Evolutionary conservation across 352 stramenopile species (phyloP), one percentile per base, ranked within the genome.

Genomic region (Thraustotheca clavata): DNA sequence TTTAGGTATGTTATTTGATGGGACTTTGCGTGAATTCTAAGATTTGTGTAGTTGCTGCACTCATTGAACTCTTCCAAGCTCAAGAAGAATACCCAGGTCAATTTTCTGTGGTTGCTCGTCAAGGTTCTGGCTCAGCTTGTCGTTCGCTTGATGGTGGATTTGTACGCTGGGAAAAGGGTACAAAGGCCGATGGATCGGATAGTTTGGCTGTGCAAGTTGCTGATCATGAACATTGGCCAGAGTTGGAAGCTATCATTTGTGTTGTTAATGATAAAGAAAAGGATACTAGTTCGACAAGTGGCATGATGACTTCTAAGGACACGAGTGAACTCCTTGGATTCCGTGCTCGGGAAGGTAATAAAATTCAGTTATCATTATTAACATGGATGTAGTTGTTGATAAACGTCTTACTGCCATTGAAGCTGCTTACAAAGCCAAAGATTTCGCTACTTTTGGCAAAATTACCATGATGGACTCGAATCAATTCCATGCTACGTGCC

Each of bases 401-500:
- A 63, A 84, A 41, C 82, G 94, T 3, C 83, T 98, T 67, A 57
- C 74, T 47, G 72, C 69, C n/a, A 97, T 98, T 54, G 83, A 98
- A 72, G 69, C 69, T 18, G 95, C 94, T 0, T 98, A 95, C 67
- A 69, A 83, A 29, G 72, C 66, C 8, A 85, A 86, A 32, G 94
- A 99, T 74, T 99, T 99, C 80, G 73, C 77, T 50, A 74, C 77
- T 3, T 99, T 99, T 74, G 96, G 86, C 35, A 81, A 87, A 43
- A 74, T 99, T n/a, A 99, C 95, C 18, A 99, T 99, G 96, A 82
- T 92, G 67, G 97, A 99, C 77, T 94, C 84, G 62, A 99, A 99
- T 79, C 92, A 98, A 70, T 99, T 99, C 73, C 96, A 99, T 76
- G 90, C 96, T 36, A 97, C 89, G 32, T 99, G 96, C 71, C 78